phyloP scores from a whole-genome alignment of 352 stramenopile species.

The Globisporangium ultimum region DNA sequence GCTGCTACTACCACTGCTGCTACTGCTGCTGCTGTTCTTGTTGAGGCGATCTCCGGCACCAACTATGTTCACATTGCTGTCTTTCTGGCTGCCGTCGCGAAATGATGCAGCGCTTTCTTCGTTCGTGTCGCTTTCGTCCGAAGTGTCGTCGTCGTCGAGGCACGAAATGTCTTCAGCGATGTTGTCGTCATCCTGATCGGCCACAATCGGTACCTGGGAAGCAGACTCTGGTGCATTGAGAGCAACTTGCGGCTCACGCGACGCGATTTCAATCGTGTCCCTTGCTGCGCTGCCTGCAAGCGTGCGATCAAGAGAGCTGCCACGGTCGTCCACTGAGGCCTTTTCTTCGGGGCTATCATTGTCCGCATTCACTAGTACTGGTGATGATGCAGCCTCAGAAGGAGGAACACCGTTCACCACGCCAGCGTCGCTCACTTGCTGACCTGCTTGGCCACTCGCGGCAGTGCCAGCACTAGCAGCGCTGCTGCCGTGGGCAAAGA shows the following conservation, averaged over 20 bases:
- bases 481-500: conserved; percentile 20
- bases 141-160: conserved; percentile 8
- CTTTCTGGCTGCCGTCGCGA: not conserved
- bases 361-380: not conserved
- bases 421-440: not conserved
- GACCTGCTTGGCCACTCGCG: not conserved
- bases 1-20: not conserved
- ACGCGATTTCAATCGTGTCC: too few relatives aligned
- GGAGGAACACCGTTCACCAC: not conserved
- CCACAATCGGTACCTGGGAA: not conserved
- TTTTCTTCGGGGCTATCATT: too few relatives aligned
- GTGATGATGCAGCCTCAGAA: not conserved
- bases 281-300: not conserved
- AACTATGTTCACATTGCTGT: not conserved
- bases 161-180: conserved; percentile 33
- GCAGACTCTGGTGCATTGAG: not conserved
- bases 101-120: conserved; percentile 5
- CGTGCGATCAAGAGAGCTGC: not conserved
- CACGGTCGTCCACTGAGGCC: too few relatives aligned
- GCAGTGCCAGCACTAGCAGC: not conserved
- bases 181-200: conserved; percentile 19
- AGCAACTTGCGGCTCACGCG: too few relatives aligned
- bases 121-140: conserved; percentile 1
- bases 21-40: not conserved
- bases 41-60: too few relatives aligned